These are phyloP conservation scores for Monilinia fructigena DNA, from an alignment of 2,329 filamentous ascomycete genomes.

Conservation along the genomic window DNA sequence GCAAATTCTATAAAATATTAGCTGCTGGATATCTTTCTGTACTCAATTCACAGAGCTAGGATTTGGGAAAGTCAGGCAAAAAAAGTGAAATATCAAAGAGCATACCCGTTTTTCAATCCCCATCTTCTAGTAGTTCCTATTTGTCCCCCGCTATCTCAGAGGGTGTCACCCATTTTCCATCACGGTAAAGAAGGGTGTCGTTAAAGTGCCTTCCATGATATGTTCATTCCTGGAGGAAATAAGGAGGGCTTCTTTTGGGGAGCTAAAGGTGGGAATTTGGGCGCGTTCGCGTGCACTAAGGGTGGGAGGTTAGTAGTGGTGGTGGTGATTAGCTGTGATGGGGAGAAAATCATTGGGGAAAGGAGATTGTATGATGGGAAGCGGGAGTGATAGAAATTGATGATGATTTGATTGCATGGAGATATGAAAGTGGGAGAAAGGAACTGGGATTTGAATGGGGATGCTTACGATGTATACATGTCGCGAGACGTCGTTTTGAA, in stretches of 20 bases:
- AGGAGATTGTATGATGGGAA: neutral
- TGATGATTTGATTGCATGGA: no score
- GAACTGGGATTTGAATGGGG: no score
- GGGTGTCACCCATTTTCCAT: constrained; percentile 77
- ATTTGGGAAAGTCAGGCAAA: neutral
- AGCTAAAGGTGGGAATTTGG: constrained; percentile 45
- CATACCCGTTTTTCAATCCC: constrained; percentile 66
- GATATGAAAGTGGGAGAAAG: no score
- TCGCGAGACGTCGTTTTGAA: constrained; percentile 80
- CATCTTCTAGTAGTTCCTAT: constrained; percentile 79
- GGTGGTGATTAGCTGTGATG: neutral
- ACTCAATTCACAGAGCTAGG: no score
- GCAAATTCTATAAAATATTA: constrained; percentile 50
- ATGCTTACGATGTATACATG: constrained; percentile 54
- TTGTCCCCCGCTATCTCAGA: constrained; percentile 74
- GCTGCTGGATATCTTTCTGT: no score
- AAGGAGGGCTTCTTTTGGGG: constrained; percentile 69
- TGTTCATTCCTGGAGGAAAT: constrained; percentile 59
- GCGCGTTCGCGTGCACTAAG: constrained; percentile 61
- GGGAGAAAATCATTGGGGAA: neutral
- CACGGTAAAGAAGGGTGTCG: constrained; percentile 74
- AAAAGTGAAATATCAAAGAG: neutral
- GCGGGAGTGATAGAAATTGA: no score
- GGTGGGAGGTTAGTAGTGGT: constrained; percentile 25
- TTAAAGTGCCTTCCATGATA: constrained; percentile 83